These are phyloP conservation scores for Sclerotinia sclerotiorum DNA, from an alignment of 2,329 filamentous ascomycete genomes.

Conservation along the genomic window DNA sequence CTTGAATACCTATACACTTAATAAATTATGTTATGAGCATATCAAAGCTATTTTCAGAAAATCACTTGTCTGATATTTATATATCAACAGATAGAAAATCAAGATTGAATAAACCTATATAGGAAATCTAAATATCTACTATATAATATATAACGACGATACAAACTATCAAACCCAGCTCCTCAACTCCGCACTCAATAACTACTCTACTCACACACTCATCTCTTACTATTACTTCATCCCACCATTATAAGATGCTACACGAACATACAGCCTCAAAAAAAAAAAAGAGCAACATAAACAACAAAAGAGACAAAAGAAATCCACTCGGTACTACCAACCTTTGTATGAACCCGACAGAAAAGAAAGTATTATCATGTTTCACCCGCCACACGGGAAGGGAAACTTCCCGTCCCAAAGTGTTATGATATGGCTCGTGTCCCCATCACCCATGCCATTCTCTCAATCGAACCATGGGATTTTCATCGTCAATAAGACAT, in stretches of 20 bases:
- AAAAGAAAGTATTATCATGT: not conserved
- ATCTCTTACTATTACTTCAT: not conserved
- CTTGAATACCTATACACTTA: no score
- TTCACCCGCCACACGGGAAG: not conserved
- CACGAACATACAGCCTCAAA: no score
- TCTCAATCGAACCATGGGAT: slow-evolving; percentile 8
- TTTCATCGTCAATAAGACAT: not conserved
- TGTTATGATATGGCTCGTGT: not conserved
- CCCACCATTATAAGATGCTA: not conserved
- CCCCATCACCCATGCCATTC: not conserved
- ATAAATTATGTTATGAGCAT: no score
- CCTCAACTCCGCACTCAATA: not conserved
- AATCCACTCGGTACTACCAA: not conserved
- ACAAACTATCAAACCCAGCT: not conserved
- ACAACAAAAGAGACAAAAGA: not conserved
- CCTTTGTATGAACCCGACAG: not conserved
- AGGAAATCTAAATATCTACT: not conserved
- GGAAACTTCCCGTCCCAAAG: not conserved
- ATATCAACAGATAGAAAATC: not conserved
- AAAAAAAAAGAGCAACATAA: not conserved
- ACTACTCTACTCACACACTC: not conserved
- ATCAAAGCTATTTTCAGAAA: no score
- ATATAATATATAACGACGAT: not conserved
- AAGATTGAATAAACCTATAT: not conserved
- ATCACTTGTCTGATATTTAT: no score